phyloP scores from a whole-genome alignment of 2,329 filamentous ascomycete genomes.

The Epichloe brachyelytri region DNA sequence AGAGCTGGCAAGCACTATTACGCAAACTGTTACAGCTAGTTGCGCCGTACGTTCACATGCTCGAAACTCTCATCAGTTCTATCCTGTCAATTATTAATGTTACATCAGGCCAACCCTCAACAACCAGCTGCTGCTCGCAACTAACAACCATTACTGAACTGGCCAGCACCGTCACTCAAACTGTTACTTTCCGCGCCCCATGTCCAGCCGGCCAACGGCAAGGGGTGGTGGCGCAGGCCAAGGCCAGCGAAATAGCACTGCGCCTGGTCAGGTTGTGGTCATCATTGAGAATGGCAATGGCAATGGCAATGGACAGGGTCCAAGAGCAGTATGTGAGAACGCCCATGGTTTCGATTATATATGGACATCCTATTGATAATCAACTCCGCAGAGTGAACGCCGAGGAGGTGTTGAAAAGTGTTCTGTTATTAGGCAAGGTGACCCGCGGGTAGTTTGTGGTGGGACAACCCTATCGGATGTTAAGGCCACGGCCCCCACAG shows the following conservation, averaged over 20 bases:
- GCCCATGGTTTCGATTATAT: not conserved
- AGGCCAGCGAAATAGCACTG: not conserved
- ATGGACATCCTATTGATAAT: not conserved
- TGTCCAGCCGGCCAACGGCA: too few relatives aligned
- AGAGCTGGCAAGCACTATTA: conserved; percentile 3
- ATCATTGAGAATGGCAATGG: not conserved
- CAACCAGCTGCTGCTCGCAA: not conserved
- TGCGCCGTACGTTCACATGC: not conserved
- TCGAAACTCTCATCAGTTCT: not conserved
- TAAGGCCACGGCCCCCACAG: not conserved
- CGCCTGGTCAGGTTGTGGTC: not conserved
- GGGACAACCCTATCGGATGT: not conserved
- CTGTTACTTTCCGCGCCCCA: too few relatives aligned
- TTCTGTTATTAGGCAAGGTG: not conserved
- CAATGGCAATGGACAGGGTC: not conserved
- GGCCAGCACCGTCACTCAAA: too few relatives aligned
- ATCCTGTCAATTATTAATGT: not conserved
- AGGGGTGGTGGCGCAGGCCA: not conserved
- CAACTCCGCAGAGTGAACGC: not conserved
- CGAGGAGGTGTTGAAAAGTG: not conserved
- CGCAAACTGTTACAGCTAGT: conserved; percentile 4
- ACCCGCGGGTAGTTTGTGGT: not conserved
- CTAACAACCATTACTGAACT: too few relatives aligned
- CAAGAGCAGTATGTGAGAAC: not conserved
- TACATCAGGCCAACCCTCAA: not conserved